Conservation (phyloP, 1,284 basidiomycete genomes). For the Malassezia caprae region DNA sequence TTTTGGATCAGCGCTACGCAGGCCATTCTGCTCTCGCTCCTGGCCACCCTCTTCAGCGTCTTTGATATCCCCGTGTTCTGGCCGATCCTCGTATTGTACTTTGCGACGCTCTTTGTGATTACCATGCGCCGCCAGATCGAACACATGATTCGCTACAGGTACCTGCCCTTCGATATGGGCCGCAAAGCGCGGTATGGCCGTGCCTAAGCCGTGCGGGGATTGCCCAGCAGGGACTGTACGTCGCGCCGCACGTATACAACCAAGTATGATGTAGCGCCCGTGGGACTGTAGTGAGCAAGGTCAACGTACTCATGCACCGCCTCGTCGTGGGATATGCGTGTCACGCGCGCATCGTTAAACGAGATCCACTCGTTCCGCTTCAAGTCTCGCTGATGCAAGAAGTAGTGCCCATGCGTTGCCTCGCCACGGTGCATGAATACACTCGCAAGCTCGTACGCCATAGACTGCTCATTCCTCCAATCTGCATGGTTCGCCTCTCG, state of each 20-base stretch:
- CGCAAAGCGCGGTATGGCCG: constrained; percentile 56
- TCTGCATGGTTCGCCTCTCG: constrained; percentile 65
- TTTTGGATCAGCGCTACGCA: constrained; percentile 81
- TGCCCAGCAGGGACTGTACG: constrained; percentile 17
- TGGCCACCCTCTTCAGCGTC: constrained; percentile 47
- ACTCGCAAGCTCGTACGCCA: constrained; percentile 79
- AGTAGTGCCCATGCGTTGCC: constrained; percentile 46
- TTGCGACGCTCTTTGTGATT: constrained; percentile 49
- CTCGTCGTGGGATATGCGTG: constrained; percentile 19
- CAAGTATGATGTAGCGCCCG: constrained; percentile 43
- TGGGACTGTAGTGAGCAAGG: constrained; percentile 16
- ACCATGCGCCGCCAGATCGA: constrained; percentile 50
- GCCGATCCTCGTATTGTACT: constrained; percentile 85
- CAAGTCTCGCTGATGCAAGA: constrained; percentile 29
- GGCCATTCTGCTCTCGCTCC: constrained; percentile 68
- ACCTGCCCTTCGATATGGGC: constrained; percentile 76
- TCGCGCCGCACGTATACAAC: constrained; percentile 39
- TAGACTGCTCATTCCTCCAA: constrained; percentile 62
- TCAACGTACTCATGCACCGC: constrained; percentile 29
- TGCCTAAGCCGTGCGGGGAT: constrained; percentile 15
- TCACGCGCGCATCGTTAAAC: constrained; percentile 38
- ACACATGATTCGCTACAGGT: constrained; percentile 97
- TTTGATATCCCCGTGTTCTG: constrained; percentile 97
- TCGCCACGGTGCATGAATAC: constrained; percentile 80
- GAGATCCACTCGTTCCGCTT: constrained; percentile 30